Base-by-base conservation (phyloP, 306 rosid genomes). In the Begonia loranthoides region DNA sequence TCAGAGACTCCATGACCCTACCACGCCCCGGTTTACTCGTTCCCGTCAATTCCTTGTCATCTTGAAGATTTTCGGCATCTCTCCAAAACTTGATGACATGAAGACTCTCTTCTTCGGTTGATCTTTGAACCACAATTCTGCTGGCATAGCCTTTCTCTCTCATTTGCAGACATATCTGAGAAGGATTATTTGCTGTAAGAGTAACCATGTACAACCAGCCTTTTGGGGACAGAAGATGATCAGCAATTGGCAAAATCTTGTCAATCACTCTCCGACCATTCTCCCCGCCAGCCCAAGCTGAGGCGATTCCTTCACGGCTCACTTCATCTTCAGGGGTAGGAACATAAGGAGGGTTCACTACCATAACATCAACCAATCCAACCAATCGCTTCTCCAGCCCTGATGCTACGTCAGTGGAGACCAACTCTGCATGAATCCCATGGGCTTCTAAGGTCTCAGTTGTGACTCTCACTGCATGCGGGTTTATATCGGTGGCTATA, bases 271-370 rank as follows among this genome's bases (percentile, higher is more conserved):
- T 67, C 41, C 96, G 85, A 5, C 99, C 99, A 33, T 83, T 81
- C 71, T 80, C 94, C 44, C 99, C 99, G 1, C 99, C 99, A 2
- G 96, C 99, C 96, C 96, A 92, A 59, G 99, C 71, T 22, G 94
- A 60, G 19, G 78, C 63, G 17, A 92, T 83, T 17, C 99, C 99
- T 66, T 67, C 76, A 13, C 72, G 58, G 14, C 94, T 94, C 10
- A 87, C 99, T 70, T 92, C 99, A 36, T 79, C 79, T 67, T 92
- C 96, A 16, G 96, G 99, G 50, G 96, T 92, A 45, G 94, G 96
- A 39, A 92, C 99, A 62, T 83, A 92, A 40, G 99, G 99, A 1
- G 99, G 95, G 57, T 92, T 92, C 66, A 92, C 99, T 47, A 92
- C 87, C 64, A 92, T 70, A 36, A 92, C 89, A 60, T 92, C 99